These are phyloP conservation scores for Hymenoscyphus fructigenus DNA, from an alignment of 2,329 filamentous ascomycete genomes.

Conservation along the genomic window DNA sequence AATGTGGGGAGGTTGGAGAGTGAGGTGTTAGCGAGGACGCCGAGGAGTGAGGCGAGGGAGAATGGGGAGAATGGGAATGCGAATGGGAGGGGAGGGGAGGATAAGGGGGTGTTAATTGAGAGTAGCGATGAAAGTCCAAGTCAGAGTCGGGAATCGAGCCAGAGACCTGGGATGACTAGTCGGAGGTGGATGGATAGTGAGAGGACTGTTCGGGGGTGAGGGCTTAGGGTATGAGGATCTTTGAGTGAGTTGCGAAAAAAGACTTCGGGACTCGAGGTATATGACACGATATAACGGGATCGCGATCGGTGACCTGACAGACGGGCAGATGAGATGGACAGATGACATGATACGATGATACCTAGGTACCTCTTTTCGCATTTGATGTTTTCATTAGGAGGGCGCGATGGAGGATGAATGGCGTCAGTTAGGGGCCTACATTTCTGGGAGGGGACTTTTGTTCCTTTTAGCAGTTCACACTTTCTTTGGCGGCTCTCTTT, in stretches of 20 bases:
- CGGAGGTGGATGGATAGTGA: conserved; percentile 22
- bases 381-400: no score
- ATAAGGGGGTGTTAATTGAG: conserved; percentile 6
- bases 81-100: neutral
- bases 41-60: neutral
- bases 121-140: conserved; percentile 3
- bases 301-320: no score
- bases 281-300: no score
- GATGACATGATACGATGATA: no score
- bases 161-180: conserved; percentile 14
- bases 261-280: no score
- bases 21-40: conserved; percentile 26
- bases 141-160: conserved; percentile 8
- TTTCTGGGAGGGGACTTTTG: no score
- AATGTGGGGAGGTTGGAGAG: conserved; percentile 50
- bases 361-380: no score
- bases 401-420: no score
- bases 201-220: conserved; percentile 9
- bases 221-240: neutral
- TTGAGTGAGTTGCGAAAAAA: neutral
- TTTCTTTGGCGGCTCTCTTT: no score
- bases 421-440: no score
- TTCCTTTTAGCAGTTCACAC: no score
- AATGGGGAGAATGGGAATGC: neutral
- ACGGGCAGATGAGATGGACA: no score